Conservation (phyloP, 116 monocot genomes). For the Posidonia oceanica region DNA sequence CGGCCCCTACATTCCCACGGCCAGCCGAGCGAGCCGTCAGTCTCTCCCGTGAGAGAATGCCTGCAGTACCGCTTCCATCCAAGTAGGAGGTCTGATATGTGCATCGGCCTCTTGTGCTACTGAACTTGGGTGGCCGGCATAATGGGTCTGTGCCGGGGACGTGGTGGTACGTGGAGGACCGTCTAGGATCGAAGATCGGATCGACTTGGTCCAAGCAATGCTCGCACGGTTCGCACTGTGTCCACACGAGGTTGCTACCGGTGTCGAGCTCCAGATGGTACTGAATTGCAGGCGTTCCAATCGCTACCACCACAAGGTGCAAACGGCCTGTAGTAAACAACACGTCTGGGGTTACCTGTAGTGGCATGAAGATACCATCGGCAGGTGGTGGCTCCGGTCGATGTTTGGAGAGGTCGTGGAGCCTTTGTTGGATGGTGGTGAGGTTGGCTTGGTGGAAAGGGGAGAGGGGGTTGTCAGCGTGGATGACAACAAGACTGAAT, state of each 20-base stretch:
- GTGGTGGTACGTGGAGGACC: no score
- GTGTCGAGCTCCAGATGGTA: constrained; percentile 24
- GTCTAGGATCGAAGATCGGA: no score
- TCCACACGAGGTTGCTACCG: constrained; percentile 54
- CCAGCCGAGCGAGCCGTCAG: constrained; percentile 10
- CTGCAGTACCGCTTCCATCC: background rate
- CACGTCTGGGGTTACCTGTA: background rate
- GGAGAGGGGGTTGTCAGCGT: background rate
- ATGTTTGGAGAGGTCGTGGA: background rate
- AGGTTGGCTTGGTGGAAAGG: background rate
- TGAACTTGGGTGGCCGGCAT: background rate
- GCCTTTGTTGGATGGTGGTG: background rate
- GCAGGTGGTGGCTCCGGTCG: background rate
- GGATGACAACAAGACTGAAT: background rate
- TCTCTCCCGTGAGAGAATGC: constrained; percentile 43
- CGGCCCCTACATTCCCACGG: background rate
- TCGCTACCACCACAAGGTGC: background rate
- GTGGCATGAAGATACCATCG: background rate
- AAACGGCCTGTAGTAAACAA: background rate
- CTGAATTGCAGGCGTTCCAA: background rate
- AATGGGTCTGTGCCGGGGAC: constrained; percentile 13
- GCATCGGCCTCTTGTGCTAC: background rate
- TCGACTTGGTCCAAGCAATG: constrained; percentile 15
- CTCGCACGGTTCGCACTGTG: constrained; percentile 38
- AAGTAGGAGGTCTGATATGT: background rate